phyloP scores from a whole-genome alignment of 768 basidiomycete species.

The Psilocybe azurescens region DNA sequence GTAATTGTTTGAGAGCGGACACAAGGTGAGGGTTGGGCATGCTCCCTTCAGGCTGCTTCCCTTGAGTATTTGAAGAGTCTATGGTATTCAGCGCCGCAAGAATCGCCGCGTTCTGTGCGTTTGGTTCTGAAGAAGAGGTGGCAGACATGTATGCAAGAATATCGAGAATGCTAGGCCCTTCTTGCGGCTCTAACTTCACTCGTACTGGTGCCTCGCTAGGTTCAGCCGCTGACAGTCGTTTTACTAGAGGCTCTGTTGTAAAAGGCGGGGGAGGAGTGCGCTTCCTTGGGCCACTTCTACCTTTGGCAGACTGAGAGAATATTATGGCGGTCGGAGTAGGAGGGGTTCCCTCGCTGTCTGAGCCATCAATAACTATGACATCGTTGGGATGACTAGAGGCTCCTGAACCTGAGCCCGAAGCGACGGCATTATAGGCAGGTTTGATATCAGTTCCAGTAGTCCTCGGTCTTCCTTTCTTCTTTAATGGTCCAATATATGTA shows the following conservation, averaged over 20 bases:
- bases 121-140: constrained; percentile 24
- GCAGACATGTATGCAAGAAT: constrained; percentile 36
- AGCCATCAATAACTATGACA: constrained; percentile 31
- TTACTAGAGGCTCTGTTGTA: constrained; percentile 27
- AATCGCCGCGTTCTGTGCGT: constrained; percentile 35
- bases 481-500: constrained; percentile 51
- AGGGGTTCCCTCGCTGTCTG: constrained; percentile 27
- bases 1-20: constrained; percentile 55
- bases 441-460: constrained; percentile 16
- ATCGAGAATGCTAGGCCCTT: constrained; percentile 30
- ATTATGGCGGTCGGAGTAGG: constrained; percentile 12
- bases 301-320: constrained; percentile 4
- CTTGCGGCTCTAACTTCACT: constrained; percentile 23
- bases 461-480: constrained; percentile 48
- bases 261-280: constrained; percentile 24
- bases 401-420: constrained; percentile 29
- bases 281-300: constrained; percentile 1
- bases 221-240: constrained; percentile 11
- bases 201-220: constrained; percentile 9
- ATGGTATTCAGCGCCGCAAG: constrained; percentile 38
- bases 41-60: constrained; percentile 2
- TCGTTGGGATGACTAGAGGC: constrained; percentile 22
- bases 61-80: constrained; percentile 16
- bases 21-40: constrained; percentile 45
- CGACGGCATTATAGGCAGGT: constrained; percentile 18